phyloP scores from a whole-genome alignment of 2,329 filamentous ascomycete species.

The Sarocladiaceae sp. region DNA sequence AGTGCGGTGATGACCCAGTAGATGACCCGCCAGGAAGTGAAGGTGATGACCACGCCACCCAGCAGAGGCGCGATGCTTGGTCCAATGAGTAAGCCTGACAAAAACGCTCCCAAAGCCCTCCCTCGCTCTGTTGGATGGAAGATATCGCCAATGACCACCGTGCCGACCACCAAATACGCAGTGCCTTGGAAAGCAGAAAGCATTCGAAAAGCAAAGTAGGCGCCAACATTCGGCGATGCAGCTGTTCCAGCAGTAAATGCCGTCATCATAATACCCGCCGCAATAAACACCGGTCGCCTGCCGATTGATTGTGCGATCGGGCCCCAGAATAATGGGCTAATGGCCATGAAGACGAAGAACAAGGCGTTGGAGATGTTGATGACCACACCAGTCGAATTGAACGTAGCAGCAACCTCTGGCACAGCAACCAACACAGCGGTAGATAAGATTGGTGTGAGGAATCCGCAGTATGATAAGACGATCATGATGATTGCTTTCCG shows the following conservation, averaged over 20 bases:
- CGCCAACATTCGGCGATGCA: constrained; percentile 58
- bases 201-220: constrained; percentile 66
- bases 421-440: constrained; percentile 17
- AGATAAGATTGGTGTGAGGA: constrained; percentile 17
- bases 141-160: constrained; percentile 54
- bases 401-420: constrained; percentile 17
- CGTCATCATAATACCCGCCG: constrained; percentile 45
- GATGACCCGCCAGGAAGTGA: constrained; percentile 60
- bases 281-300: constrained; percentile 34
- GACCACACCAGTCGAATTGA: constrained; percentile 16
- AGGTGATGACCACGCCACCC: constrained; percentile 67
- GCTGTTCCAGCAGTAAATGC: constrained; percentile 63
- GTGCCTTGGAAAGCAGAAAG: constrained; percentile 69
- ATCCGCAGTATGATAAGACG: constrained; percentile 18
- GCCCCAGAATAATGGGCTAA: constrained; percentile 62
- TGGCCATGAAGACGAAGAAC: constrained; percentile 68
- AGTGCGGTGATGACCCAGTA: constrained; percentile 68
- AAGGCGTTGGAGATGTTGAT: constrained; percentile 67
- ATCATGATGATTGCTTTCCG: constrained; percentile 19
- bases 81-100: constrained; percentile 61
- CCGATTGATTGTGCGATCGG: constrained; percentile 57
- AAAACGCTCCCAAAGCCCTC: constrained; percentile 63
- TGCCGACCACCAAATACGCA: constrained; percentile 63
- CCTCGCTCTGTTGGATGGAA: constrained; percentile 59
- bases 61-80: constrained; percentile 61